Conservation (phyloP, 2,329 filamentous ascomycete genomes). For the Myriosclerotinia scirpicola region DNA sequence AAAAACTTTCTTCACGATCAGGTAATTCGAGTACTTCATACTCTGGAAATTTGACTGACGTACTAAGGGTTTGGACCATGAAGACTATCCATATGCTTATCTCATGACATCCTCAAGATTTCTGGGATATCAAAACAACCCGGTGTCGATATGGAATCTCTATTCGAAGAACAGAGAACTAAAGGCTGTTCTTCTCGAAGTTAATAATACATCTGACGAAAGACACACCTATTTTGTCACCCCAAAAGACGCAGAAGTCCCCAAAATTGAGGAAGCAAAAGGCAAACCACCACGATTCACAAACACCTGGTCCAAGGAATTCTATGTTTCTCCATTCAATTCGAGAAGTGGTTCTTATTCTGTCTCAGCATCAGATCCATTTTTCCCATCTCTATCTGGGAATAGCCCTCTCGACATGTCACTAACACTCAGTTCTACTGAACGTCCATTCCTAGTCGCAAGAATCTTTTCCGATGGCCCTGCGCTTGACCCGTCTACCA, state of each 20-base stretch:
- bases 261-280: slow-evolving; percentile 24
- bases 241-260: slow-evolving; percentile 38
- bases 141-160: slow-evolving; percentile 77
- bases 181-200: slow-evolving; percentile 67
- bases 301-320: slow-evolving; percentile 65
- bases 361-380: slow-evolving; percentile 50
- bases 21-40: slow-evolving; percentile 43
- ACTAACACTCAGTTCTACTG: slow-evolving; percentile 62
- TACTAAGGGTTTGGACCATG: slow-evolving; percentile 55
- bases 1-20: slow-evolving; percentile 57
- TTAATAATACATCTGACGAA: slow-evolving; percentile 77
- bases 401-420: slow-evolving; percentile 63
- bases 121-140: slow-evolving; percentile 71
- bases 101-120: slow-evolving; percentile 70
- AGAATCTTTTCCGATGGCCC: slow-evolving; percentile 55
- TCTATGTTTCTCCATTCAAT: slow-evolving; percentile 77
- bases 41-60: slow-evolving; percentile 20
- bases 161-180: slow-evolving; percentile 60
- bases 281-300: slow-evolving; percentile 44
- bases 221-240: slow-evolving; percentile 64
- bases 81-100: slow-evolving; percentile 65
- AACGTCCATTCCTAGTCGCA: slow-evolving; percentile 59
- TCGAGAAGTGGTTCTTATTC: slow-evolving; percentile 57
- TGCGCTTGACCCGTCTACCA: slow-evolving; percentile 50
- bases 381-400: slow-evolving; percentile 44